Evolutionary conservation across 2,329 filamentous ascomycete species (phyloP).

Genomic region (Exophiala mesophila): DNA sequence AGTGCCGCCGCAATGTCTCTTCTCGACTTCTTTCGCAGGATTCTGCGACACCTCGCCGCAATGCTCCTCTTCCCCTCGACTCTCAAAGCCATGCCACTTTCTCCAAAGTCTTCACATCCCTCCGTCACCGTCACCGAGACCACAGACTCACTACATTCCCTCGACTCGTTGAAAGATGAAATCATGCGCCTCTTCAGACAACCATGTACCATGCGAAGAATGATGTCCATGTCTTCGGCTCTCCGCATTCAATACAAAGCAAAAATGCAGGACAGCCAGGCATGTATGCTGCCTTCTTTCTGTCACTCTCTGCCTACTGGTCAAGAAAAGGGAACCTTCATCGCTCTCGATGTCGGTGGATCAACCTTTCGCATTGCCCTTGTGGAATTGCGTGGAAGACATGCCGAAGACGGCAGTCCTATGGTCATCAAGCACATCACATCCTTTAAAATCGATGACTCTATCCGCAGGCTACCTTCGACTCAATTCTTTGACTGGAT

Average conservation of each 20-base stretch:
- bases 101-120: constrained; percentile 16
- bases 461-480: constrained; percentile 51
- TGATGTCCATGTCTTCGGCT: constrained; percentile 42
- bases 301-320: constrained; percentile 58
- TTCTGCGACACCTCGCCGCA: constrained; percentile 32
- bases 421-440: constrained; percentile 54
- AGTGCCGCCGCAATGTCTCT: constrained; percentile 16
- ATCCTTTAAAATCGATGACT: constrained; percentile 53
- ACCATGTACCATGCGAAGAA: constrained; percentile 29
- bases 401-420: constrained; percentile 33
- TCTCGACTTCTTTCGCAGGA: constrained; percentile 23
- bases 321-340: constrained; percentile 54
- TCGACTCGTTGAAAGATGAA: constrained; percentile 31
- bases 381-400: constrained; percentile 50
- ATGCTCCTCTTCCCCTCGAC: constrained; percentile 38
- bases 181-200: constrained; percentile 32
- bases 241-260: constrained; percentile 50
- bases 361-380: constrained; percentile 61
- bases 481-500: constrained; percentile 63
- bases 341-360: constrained; percentile 62
- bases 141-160: constrained; percentile 26
- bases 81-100: constrained; percentile 17
- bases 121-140: constrained; percentile 18
- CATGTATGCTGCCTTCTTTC: constrained; percentile 63
- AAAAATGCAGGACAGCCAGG: constrained; percentile 51